phyloP scores from a whole-genome alignment of 257 asterid species.

The Solanum virginianum region DNA sequence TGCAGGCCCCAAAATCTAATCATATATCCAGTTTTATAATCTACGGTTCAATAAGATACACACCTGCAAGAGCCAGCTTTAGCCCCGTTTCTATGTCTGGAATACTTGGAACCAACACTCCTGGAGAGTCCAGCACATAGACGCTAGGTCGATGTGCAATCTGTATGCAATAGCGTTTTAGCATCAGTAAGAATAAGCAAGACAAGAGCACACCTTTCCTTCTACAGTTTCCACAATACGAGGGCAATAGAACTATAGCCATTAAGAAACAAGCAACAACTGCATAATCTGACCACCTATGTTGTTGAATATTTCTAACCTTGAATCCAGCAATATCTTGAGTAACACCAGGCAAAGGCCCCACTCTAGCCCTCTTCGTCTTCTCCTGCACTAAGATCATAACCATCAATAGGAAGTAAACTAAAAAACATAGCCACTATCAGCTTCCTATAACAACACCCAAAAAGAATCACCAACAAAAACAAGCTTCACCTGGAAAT shows the following conservation, averaged over 20 bases:
- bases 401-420: conserved; percentile 6
- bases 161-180: conserved; percentile 16
- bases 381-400: conserved; percentile 74
- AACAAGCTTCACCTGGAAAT: conserved; percentile 54
- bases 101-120: conserved; percentile 91
- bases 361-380: conserved; percentile 84
- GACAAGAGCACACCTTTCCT: not conserved
- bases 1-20: not conserved
- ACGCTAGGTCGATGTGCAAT: conserved; percentile 92
- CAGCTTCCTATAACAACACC: not conserved
- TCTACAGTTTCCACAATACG: not conserved
- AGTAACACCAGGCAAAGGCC: conserved; percentile 97
- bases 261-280: not conserved
- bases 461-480: not conserved
- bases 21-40: not conserved
- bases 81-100: conserved; percentile 80
- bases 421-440: not conserved
- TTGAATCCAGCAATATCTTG: conserved; percentile 98
- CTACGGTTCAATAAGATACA: not conserved
- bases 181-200: not conserved
- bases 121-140: conserved; percentile 88
- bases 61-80: conserved; percentile 94
- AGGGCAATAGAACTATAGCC: not conserved
- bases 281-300: not conserved
- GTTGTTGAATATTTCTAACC: conserved; percentile 22